A percentile compares a stretch with the other conserved stretches of the same genome.
These are phyloP conservation scores for Dothiorella sarmentorum DNA, from an alignment of 2,329 filamentous ascomycete species.

Conservation along the genomic window DNA sequence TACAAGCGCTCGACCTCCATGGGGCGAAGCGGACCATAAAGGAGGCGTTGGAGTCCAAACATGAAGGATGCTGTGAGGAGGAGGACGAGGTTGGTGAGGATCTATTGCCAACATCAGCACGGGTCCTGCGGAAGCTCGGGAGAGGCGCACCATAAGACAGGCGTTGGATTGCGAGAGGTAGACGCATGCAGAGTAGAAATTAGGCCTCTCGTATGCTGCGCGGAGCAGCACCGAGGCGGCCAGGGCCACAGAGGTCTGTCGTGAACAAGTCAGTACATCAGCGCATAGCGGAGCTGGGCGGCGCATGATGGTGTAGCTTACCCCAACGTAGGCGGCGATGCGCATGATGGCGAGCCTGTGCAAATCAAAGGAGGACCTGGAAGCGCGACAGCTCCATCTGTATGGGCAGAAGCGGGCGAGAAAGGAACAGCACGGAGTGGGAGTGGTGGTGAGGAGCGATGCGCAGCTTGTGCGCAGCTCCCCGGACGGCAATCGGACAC, in stretches of 20 bases:
- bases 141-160: slow-evolving; percentile 72
- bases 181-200: slow-evolving; percentile 97
- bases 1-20: slow-evolving; percentile 97
- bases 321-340: slow-evolving; percentile 18
- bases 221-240: slow-evolving; percentile 81
- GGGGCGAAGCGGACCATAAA: slow-evolving; percentile 84
- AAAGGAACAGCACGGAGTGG: not conserved
- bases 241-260: slow-evolving; percentile 64
- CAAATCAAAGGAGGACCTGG: slow-evolving; percentile 2
- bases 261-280: not conserved
- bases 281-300: not conserved
- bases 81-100: slow-evolving; percentile 86
- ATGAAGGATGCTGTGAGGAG: slow-evolving; percentile 76
- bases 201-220: slow-evolving; percentile 90
- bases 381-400: slow-evolving; percentile 15
- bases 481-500: slow-evolving; percentile 14
- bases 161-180: slow-evolving; percentile 96
- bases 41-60: slow-evolving; percentile 82
- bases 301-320: slow-evolving; percentile 12
- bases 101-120: slow-evolving; percentile 49
- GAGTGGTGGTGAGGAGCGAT: not conserved
- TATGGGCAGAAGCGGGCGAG: not conserved
- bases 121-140: slow-evolving; percentile 6
- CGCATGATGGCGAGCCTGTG: slow-evolving; percentile 16
- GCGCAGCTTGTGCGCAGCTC: slow-evolving; percentile 14